Evolutionary conservation across 2,329 filamentous ascomycete species (phyloP), one percentile per base, ranked within the genome.

Genomic region (Fusarium papillatum): DNA sequence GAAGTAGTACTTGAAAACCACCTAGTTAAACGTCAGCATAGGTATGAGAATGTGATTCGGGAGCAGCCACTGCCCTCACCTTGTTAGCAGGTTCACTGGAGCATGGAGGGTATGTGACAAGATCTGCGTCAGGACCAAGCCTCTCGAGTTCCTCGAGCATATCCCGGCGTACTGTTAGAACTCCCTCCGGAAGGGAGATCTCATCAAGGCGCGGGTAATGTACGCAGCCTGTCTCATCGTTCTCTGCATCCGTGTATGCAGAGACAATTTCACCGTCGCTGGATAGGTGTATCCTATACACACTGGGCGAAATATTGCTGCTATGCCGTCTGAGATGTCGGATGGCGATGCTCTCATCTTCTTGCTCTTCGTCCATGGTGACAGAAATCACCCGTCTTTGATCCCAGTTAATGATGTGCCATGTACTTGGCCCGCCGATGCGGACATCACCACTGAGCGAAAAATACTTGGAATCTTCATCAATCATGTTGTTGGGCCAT

Each of bases 1-100:
- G 14, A 82, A 80, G 70, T 81, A 82, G 70, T 84, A 84, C 41
- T 84, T 84, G 50, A 83, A 84, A 0, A 81, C 78, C 11, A 70
- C 76, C 74, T 76, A 7, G 7, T 4, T 1, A 36, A 48, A 19
- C 13, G 39, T 68, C n/a, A 71, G 64, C 16, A 55, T 17, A 36
- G 13, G 7, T 16, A 46, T 31, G 26, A 62, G n/a, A 16, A 67
- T 17, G 46, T 14, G 31, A 26, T 67, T 26, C 2, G n/a, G 17
- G 59, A 66, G 11, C 11, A 53, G 29, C 5, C 39, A 26, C 31
- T 55, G 6, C 26, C 10, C 53, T 36, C 36, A 74, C 69, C 73
- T 76, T 72, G 43, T 66, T 73, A 11, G 34, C 43, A 71, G 48
- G 36, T 38, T 22, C 64, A 6, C n/a, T 48, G 5, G 31, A 6